Conservation (phyloP, 164 flowering plant genomes). For the Vitis riparia region DNA sequence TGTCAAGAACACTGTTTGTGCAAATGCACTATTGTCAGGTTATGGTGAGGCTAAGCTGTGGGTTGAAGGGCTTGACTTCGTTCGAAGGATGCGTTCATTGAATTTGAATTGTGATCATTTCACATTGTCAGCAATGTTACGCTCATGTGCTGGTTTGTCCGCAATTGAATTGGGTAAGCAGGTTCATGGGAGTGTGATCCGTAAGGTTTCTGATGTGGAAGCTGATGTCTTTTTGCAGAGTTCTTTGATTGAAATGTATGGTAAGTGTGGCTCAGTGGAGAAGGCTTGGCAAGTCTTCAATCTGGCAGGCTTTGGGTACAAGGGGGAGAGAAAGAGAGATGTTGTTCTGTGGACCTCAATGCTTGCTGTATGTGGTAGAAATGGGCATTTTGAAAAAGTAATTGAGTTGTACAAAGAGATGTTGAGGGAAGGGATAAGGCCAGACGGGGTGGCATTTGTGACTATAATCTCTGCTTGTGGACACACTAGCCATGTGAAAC, state of each 20-base stretch:
- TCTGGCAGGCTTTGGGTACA: conserved; percentile 26
- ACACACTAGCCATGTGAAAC: conserved; percentile 60
- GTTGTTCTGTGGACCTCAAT: conserved; percentile 82
- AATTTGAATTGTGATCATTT: conserved; percentile 46
- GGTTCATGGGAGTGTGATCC: conserved; percentile 38
- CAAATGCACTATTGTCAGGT: conserved; percentile 66
- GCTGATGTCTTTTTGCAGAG: conserved; percentile 57
- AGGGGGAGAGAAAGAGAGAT: conserved; percentile 35
- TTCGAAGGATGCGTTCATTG: conserved; percentile 38
- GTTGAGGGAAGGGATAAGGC: conserved; percentile 51
- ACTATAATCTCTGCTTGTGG: conserved; percentile 74
- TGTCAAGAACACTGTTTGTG: conserved; percentile 64
- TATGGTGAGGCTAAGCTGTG: conserved; percentile 56
- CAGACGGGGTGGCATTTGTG: conserved; percentile 62
- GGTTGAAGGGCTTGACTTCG: conserved; percentile 42
- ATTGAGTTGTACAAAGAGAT: conserved; percentile 45
- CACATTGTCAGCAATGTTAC: conserved; percentile 52
- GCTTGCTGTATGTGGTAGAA: conserved; percentile 61
- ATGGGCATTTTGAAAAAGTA: conserved; percentile 54
- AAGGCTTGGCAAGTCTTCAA: conserved; percentile 52
- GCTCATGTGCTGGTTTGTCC: conserved; percentile 52
- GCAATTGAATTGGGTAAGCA: conserved; percentile 56
- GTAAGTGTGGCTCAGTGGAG: conserved; percentile 61
- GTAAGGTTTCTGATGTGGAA: conserved; percentile 21
- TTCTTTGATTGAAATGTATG: conserved; percentile 83